phyloP scores from a whole-genome alignment of 2,329 filamentous ascomycete species.

The Metarhizium anisopliae region DNA sequence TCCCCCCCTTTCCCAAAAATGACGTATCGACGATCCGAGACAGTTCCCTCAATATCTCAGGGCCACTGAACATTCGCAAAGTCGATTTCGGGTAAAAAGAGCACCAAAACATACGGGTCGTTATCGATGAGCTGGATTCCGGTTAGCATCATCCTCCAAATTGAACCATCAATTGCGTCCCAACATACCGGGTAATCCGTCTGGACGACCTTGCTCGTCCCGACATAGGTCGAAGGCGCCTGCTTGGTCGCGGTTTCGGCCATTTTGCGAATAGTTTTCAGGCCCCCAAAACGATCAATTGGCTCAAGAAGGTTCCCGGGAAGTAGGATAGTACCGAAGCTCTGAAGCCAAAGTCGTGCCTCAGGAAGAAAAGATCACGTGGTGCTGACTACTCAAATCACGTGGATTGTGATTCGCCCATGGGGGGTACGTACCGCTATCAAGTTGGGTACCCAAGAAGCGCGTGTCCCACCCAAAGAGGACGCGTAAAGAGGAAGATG shows the following conservation, averaged over 20 bases:
- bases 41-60: too few relatives aligned
- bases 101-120: slow-evolving; percentile 64
- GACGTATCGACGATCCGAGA: neutral
- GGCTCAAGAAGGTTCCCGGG: neutral
- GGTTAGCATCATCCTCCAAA: slow-evolving; percentile 10
- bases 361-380: slow-evolving; percentile 22
- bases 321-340: slow-evolving; percentile 12
- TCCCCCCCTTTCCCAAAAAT: neutral
- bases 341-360: slow-evolving; percentile 14
- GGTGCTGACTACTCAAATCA: slow-evolving; percentile 4
- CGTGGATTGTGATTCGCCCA: slow-evolving; percentile 1
- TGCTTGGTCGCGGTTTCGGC: slow-evolving; percentile 30
- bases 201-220: slow-evolving; percentile 61
- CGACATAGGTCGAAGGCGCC: slow-evolving; percentile 24
- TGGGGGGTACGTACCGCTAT: neutral
- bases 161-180: slow-evolving; percentile 12
- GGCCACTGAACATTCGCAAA: neutral
- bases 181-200: slow-evolving; percentile 78
- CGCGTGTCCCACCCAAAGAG: slow-evolving; percentile 7
- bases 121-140: slow-evolving; percentile 84
- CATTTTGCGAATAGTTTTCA: slow-evolving; percentile 23
- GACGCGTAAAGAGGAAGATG: slow-evolving; percentile 9
- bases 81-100: neutral
- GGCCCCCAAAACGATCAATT: slow-evolving; percentile 18
- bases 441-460: neutral